These are phyloP conservation scores for Parietaria judaica DNA, from an alignment of 306 rosid species.

Conservation along the genomic window DNA sequence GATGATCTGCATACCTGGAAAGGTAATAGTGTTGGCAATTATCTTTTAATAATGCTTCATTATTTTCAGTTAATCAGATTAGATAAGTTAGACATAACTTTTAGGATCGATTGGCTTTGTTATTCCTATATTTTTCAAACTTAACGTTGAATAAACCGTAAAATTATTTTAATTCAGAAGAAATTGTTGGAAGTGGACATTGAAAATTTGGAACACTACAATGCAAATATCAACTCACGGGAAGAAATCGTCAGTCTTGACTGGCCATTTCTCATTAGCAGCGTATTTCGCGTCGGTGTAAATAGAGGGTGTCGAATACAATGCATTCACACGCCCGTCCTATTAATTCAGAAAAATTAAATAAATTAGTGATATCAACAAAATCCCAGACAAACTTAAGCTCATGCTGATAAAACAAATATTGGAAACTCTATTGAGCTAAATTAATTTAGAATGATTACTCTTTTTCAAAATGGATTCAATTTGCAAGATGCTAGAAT, in stretches of 20 bases:
- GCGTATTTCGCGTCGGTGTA: conserved; percentile 85
- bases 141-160: too few relatives aligned
- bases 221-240: conserved; percentile 50
- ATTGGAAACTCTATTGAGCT: not conserved
- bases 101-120: too few relatives aligned
- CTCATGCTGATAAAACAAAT: not conserved
- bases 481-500: not conserved
- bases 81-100: too few relatives aligned
- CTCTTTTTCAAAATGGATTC: not conserved
- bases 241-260: conserved; percentile 75
- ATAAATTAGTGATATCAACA: not conserved
- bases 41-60: too few relatives aligned
- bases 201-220: conserved; percentile 9
- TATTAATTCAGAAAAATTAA: conserved; percentile 15
- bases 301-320: conserved; percentile 82
- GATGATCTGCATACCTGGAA: conserved; percentile 70
- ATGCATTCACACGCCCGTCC: conserved; percentile 87
- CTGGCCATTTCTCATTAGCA: conserved; percentile 68
- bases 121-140: too few relatives aligned
- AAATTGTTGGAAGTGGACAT: not conserved
- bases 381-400: not conserved
- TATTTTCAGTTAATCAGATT: too few relatives aligned
- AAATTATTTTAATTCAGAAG: not conserved
- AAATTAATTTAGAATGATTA: not conserved
- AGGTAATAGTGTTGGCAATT: not conserved